Evolutionary conservation across 2,329 filamentous ascomycete species (phyloP), one percentile per base, ranked within the genome.

Genomic region (Claviceps humidiphila): DNA sequence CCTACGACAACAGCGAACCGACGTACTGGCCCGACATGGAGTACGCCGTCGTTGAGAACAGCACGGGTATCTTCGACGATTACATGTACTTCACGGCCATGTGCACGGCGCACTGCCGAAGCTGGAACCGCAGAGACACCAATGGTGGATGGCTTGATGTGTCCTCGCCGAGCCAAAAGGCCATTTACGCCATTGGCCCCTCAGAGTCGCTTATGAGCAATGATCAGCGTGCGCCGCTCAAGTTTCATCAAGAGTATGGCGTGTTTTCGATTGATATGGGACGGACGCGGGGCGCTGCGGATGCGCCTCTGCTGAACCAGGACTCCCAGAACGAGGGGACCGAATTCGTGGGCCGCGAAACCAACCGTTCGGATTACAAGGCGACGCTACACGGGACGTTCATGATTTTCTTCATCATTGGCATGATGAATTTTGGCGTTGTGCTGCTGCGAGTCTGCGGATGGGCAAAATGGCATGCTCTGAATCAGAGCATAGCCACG

Each of bases 181-280:
- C 76, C 64, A 74, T 81, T 51, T 84, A 74, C 60, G 81, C 77
- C 17, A 66, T 75, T 22, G 80, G 80, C 0, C 74, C 76, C 5
- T 58, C 61, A n/a, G 71, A 71, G 41, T 58, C 63, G 16, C 64
- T 74, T 26, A 61, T 64, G 22, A 75, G 69, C 51, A 65, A 80
- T 57, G 65, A 66, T 39, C 50, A 59, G 2, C 64, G 65, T 11
- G 75, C 74, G 0, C 65, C 66, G 11, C 68, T 82, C 51, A 72
- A 72, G 59, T 72, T 74, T 43, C 81, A 84, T 61, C 61, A 65
- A 43, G 69, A 68, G 45, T 78, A 76, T 57, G 79, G 80, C 45
- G 62, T 64, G 6, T 83, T 84, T 61, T 68, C 64, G 2, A 73
- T 83, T 62, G 72, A 83, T 60, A 68, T 83, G 63, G 67, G 67